Evolutionary conservation across 1,139 yeast genomes (phyloP).

Genomic region (Yamadazyma sp.): DNA sequence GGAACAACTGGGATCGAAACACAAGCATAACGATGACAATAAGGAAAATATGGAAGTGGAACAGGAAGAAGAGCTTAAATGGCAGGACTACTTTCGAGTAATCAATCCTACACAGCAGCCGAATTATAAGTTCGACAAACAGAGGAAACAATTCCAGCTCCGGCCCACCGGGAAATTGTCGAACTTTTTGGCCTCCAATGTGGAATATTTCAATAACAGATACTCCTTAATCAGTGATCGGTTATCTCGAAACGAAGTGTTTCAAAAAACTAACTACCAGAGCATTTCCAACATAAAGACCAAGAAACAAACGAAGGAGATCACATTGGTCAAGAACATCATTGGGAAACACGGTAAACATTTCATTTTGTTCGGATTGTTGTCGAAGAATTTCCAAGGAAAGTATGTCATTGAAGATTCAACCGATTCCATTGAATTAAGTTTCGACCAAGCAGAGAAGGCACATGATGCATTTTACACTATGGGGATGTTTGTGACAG

Average conservation of each 20-base stretch:
- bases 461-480: slow-evolving; percentile 69
- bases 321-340: slow-evolving; percentile 78
- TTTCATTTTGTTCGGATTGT: slow-evolving; percentile 76
- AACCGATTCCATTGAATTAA: slow-evolving; percentile 74
- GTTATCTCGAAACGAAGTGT: slow-evolving; percentile 71
- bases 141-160: slow-evolving; percentile 63
- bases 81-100: slow-evolving; percentile 73
- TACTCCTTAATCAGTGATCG: slow-evolving; percentile 68
- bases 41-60: slow-evolving; percentile 11
- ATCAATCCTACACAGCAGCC: slow-evolving; percentile 70
- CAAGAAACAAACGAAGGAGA: slow-evolving; percentile 41
- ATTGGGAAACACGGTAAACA: slow-evolving; percentile 79
- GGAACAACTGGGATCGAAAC: background rate
- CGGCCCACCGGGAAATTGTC: slow-evolving; percentile 18
- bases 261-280: slow-evolving; percentile 53
- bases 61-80: slow-evolving; percentile 38
- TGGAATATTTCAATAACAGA: slow-evolving; percentile 40
- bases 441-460: slow-evolving; percentile 63
- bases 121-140: slow-evolving; percentile 59
- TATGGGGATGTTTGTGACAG: slow-evolving; percentile 77
- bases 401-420: slow-evolving; percentile 78
- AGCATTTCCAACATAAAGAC: slow-evolving; percentile 31
- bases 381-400: slow-evolving; percentile 65
- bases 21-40: slow-evolving; percentile 5
- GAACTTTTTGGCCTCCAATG: slow-evolving; percentile 20